Evolutionary conservation across 2,329 filamentous ascomycete genomes (phyloP), one percentile per base, ranked within the genome.

Genomic region (Aspergillus udagawae): DNA sequence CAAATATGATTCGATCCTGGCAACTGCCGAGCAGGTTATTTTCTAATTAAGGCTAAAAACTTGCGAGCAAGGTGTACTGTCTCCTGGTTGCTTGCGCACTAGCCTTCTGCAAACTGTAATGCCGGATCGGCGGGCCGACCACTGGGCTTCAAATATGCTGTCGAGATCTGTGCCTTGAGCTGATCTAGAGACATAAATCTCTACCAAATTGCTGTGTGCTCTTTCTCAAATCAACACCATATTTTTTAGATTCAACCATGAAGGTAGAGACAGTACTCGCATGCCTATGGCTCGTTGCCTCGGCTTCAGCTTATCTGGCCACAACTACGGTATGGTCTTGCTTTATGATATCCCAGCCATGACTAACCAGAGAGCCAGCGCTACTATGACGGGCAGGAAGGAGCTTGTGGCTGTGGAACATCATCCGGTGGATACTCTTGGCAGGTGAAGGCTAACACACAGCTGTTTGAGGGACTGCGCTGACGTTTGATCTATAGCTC

Each of bases 371-470:
- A 17, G 5, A 1, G 32, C 5, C 44, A 72, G 70, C 66, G 65
- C 10, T 73, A 73, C 58, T 72, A 69, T 53, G 70, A 73, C 58
- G 65, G 64, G 4, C 63, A 62, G 41, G 57, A 70, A 51, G 70
- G 70, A 25, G 69, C 70, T 14, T 73, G 70, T 53, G 70, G 70
- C 25, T 72, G 70, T 32, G 70, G 70, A 4, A 56, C 57, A 28
- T 56, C 49, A 41, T 65, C 63, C 14, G 67, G 68, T 4, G 45
- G 49, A n/a, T 67, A 63, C 52, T 54, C 62, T n/a, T 72, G 70
- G 69, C 69, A 70, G 61, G 64, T 64, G 25, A 47, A 57, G 58
- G 7, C 8, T 17, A 3, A 14, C 21, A 12, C n/a, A 20, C 4
- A n/a, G 27, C 51, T 21, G 25, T 20, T 27, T 44, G 51, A 52